Percentiles rank a stretch among this genome's conserved stretches.
These are phyloP conservation scores for Henckelia pumila DNA, from an alignment of 257 asterid genomes.

Conservation along the genomic window DNA sequence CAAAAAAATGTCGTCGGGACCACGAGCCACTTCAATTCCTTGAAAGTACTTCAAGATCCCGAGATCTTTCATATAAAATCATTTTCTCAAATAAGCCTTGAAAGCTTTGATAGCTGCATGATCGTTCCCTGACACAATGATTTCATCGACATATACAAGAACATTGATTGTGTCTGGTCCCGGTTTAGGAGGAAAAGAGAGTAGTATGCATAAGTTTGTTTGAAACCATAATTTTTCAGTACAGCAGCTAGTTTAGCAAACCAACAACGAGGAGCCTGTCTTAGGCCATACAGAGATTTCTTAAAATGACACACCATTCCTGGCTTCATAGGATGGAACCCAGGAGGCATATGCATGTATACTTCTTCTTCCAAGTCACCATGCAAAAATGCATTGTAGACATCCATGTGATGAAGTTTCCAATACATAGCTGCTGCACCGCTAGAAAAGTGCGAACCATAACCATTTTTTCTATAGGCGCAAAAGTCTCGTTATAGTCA, in stretches of 20 bases:
- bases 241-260: neutral
- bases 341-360: neutral
- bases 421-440: neutral
- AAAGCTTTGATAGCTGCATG: neutral
- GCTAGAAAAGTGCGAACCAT: neutral
- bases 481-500: slow-evolving; percentile 9
- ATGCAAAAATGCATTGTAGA: slow-evolving; percentile 15
- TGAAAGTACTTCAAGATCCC: neutral
- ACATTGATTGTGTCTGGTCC: no score
- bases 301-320: slow-evolving; percentile 2
- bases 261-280: slow-evolving; percentile 9
- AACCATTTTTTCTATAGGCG: neutral
- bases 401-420: slow-evolving; percentile 15
- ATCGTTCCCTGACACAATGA: neutral
- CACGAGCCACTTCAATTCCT: neutral
- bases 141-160: no score
- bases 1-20: neutral
- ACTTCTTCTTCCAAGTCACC: slow-evolving; percentile 13
- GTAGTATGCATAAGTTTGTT: neutral
- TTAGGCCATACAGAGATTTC: slow-evolving; percentile 3
- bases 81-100: neutral
- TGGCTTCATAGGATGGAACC: neutral
- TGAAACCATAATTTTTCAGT: neutral
- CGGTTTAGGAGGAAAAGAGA: neutral
- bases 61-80: neutral